These are phyloP conservation scores for Cystofilobasidium bisporidii DNA, from an alignment of 768 basidiomycete species.

Conservation along the genomic window DNA sequence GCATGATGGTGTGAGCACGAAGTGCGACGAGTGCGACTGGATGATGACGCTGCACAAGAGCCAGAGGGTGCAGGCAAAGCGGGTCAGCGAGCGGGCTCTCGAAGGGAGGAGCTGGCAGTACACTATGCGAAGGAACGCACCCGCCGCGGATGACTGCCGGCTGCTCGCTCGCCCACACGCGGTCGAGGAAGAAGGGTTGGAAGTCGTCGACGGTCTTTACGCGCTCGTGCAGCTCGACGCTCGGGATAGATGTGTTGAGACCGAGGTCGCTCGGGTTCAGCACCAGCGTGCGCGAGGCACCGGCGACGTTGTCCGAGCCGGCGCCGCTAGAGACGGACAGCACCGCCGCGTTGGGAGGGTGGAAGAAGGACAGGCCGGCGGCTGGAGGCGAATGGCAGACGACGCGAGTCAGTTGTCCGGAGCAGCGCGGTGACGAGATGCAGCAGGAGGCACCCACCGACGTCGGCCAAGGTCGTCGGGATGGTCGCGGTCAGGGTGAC, in stretches of 20 bases:
- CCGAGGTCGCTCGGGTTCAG: background rate
- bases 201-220: slow-evolving; percentile 5
- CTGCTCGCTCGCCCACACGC: background rate
- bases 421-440: too few species aligned
- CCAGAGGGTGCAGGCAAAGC: too few species aligned
- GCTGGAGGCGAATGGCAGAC: too few species aligned
- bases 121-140: too few species aligned
- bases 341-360: background rate
- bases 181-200: background rate
- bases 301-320: background rate
- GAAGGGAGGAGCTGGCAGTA: too few species aligned
- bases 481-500: background rate
- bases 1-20: background rate
- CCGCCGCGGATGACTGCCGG: background rate
- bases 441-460: background rate
- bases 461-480: background rate
- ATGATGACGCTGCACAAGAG: background rate
- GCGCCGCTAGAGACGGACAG: background rate
- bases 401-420: too few species aligned
- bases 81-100: too few species aligned
- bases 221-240: background rate
- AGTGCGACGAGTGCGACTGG: slow-evolving; percentile 6
- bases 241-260: background rate
- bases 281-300: background rate
- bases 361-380: background rate